Evolutionary conservation across 208 protist species (phyloP).

Genomic region (Angomonas desouzai): DNA sequence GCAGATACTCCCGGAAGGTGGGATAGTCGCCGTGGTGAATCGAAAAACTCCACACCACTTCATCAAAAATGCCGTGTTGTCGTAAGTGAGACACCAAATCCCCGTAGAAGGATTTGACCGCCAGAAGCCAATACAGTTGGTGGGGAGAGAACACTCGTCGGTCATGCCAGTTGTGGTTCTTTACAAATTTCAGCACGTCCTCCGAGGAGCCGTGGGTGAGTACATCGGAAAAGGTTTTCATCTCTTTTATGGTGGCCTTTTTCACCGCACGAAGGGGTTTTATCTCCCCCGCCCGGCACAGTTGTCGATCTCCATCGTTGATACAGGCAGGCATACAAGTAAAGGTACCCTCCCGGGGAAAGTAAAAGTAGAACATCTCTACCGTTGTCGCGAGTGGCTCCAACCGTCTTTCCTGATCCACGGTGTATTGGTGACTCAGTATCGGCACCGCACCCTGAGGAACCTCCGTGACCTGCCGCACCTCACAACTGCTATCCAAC

Average conservation of each 20-base stretch:
- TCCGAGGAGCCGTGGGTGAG: conserved; percentile 10
- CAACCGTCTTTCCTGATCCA: neutral
- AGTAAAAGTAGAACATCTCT: conserved; percentile 18
- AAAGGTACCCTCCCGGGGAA: conserved; percentile 12
- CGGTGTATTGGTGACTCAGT: neutral
- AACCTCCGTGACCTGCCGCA: conserved; percentile 15
- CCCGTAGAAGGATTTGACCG: conserved; percentile 8
- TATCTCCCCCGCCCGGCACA: conserved; percentile 1
- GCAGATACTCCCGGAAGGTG: conserved; percentile 10
- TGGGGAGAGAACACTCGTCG: neutral
- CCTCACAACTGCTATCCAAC: conserved; percentile 2
- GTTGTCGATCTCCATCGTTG: conserved; percentile 8
- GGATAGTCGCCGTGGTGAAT: conserved; percentile 11
- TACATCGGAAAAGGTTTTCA: conserved; percentile 11
- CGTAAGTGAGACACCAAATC: conserved; percentile 5
- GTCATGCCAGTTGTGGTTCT: conserved; percentile 14
- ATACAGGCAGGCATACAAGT: conserved; percentile 12
- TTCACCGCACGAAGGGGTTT: conserved; percentile 1
- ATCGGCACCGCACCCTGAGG: conserved; percentile 17
- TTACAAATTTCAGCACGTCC: conserved; percentile 12
- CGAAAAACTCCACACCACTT: conserved; percentile 17
- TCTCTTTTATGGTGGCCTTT: neutral
- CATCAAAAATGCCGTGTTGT: neutral
- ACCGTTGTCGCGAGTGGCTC: conserved; percentile 13
- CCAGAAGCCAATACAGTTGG: conserved; percentile 14